These are phyloP conservation scores for Rhizopus stolonifer DNA, from an alignment of 371 early-diverging fungal species.

Conservation along the genomic window DNA sequence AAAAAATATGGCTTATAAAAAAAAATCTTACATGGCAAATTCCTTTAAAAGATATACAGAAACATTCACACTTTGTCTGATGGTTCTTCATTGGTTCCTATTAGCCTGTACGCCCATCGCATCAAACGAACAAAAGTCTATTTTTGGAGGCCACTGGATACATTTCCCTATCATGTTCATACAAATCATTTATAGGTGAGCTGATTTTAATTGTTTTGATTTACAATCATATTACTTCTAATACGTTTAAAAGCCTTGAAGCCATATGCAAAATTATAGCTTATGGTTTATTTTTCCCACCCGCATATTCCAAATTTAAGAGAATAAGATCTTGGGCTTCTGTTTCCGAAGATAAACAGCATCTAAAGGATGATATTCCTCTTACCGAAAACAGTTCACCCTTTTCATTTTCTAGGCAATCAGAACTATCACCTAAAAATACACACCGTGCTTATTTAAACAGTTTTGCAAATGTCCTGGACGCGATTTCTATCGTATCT, in stretches of 20 bases:
- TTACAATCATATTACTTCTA: neutral
- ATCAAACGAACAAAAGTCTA: conserved; percentile 39
- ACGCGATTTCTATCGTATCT: conserved; percentile 42
- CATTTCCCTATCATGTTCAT: conserved; percentile 50
- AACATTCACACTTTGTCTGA: conserved; percentile 40
- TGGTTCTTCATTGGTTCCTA: conserved; percentile 56
- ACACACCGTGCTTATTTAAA: conserved; percentile 41
- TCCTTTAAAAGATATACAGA: conserved; percentile 37
- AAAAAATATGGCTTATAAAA: neutral
- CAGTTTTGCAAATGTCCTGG: conserved; percentile 50
- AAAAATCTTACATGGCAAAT: neutral
- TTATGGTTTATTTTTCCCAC: conserved; percentile 50
- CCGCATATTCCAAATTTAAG: neutral
- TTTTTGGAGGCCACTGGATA: conserved; percentile 52
- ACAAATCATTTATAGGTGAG: conserved; percentile 53
- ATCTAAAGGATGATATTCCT: neutral
- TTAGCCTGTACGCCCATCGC: conserved; percentile 52
- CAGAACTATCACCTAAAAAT: neutral
- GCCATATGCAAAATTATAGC: conserved; percentile 37
- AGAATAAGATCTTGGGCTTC: too few relatives aligned
- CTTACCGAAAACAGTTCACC: neutral
- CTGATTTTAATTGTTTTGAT: neutral
- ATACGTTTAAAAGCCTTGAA: conserved; percentile 23
- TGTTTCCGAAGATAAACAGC: neutral
- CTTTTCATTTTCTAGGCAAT: neutral